phyloP scores from a whole-genome alignment of 169 alveolate species.

The Plasmodium vivax region DNA sequence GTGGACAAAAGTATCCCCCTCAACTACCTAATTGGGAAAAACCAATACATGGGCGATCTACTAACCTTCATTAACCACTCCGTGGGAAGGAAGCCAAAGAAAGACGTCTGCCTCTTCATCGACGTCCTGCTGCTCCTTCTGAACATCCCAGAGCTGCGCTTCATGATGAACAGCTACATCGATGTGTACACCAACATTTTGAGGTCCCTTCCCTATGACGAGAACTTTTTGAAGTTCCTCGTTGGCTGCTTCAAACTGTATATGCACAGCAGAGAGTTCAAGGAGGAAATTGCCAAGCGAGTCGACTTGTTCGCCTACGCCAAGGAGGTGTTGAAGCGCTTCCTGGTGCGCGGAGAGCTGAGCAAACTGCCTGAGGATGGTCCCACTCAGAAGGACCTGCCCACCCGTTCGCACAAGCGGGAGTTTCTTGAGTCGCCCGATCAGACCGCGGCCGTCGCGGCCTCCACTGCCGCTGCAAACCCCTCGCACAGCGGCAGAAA shows the following conservation, averaged over 20 bases:
- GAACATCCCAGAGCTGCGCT: constrained; percentile 54
- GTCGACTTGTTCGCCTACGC: constrained; percentile 47
- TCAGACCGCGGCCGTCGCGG: not conserved
- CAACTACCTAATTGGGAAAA: constrained; percentile 59
- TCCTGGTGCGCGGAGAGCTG: not conserved
- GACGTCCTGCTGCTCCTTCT: constrained; percentile 43
- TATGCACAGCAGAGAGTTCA: constrained; percentile 55
- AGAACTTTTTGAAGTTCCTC: constrained; percentile 40
- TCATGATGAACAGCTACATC: constrained; percentile 44
- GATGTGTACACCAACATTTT: constrained; percentile 29
- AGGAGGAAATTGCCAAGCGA: constrained; percentile 5
- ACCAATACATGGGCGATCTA: constrained; percentile 22
- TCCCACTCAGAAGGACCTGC: not conserved
- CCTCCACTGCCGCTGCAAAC: not conserved
- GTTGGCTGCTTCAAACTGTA: constrained; percentile 49
- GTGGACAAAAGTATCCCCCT: constrained; percentile 57
- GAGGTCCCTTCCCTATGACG: constrained; percentile 37
- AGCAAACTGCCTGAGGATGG: not conserved
- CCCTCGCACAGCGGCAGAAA: not conserved
- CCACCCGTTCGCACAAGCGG: not conserved
- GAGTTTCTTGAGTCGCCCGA: not conserved
- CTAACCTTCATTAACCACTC: constrained; percentile 33
- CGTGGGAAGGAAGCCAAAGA: constrained; percentile 41
- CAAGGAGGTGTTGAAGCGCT: constrained; percentile 52
- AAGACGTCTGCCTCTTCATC: constrained; percentile 11